phyloP scores from a whole-genome alignment of 75 land plant species.

The Selaginella tamariscina region DNA sequence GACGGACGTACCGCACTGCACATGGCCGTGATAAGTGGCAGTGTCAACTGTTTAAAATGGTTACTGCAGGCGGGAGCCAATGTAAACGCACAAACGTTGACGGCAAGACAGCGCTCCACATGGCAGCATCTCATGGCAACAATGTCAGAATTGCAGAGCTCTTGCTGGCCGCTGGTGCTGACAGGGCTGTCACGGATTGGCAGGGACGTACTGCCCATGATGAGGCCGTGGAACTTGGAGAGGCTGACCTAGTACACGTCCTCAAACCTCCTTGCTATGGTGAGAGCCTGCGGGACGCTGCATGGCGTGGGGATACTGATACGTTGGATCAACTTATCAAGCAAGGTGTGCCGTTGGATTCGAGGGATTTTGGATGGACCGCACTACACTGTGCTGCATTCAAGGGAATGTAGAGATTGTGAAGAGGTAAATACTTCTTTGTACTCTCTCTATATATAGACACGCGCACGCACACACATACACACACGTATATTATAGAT shows the following conservation, averaged over 20 bases:
- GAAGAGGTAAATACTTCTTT: too few species aligned
- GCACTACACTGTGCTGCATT: slow-evolving; percentile 61
- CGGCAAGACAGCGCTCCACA: slow-evolving; percentile 43
- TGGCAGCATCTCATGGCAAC: slow-evolving; percentile 53
- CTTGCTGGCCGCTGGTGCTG: slow-evolving; percentile 38
- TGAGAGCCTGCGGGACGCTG: slow-evolving; percentile 36
- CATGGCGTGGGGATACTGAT: slow-evolving; percentile 40
- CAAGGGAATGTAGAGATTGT: slow-evolving; percentile 38
- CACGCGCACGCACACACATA: too few species aligned
- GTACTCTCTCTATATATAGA: too few species aligned
- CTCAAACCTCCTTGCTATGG: slow-evolving; percentile 11
- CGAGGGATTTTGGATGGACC: slow-evolving; percentile 50
- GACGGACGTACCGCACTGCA: slow-evolving; percentile 39
- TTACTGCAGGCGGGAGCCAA: slow-evolving; percentile 43
- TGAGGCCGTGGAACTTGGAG: slow-evolving; percentile 39
- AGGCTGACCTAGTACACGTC: slow-evolving; percentile 22
- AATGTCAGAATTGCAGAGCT: slow-evolving; percentile 28
- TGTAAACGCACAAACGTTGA: slow-evolving; percentile 36
- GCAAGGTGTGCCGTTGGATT: slow-evolving; percentile 24
- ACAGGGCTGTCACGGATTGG: slow-evolving; percentile 15
- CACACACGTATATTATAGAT: too few species aligned
- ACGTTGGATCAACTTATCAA: slow-evolving; percentile 25
- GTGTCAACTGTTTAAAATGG: slow-evolving; percentile 16
- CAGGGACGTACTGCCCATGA: slow-evolving; percentile 35
- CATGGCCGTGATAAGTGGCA: slow-evolving; percentile 27